These are phyloP conservation scores for Cryptococcus sp. DNA, from an alignment of 1,284 basidiomycete species.

Conservation along the genomic window DNA sequence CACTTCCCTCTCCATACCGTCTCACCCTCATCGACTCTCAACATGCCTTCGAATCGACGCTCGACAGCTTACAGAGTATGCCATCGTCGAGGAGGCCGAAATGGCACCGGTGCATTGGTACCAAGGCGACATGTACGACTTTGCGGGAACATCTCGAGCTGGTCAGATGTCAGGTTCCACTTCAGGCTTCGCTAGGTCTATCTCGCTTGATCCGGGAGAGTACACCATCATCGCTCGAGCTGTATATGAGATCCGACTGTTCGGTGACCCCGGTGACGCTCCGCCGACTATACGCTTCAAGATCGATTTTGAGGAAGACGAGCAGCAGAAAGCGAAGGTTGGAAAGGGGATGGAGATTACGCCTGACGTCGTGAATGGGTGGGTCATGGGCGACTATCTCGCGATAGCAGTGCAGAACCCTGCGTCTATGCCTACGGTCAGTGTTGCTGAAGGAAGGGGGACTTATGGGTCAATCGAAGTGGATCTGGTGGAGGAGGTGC, in stretches of 20 bases:
- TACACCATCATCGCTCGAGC: slow-evolving; percentile 35
- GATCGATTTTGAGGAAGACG: slow-evolving; percentile 16
- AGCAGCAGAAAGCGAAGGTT: slow-evolving; percentile 4
- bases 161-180: not conserved
- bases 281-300: slow-evolving; percentile 28
- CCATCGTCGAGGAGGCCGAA: slow-evolving; percentile 24
- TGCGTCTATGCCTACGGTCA: not conserved
- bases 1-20: slow-evolving; percentile 15
- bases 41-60: slow-evolving; percentile 30
- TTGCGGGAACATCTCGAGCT: slow-evolving; percentile 16
- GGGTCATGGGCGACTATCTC: slow-evolving; percentile 32
- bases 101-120: slow-evolving; percentile 24
- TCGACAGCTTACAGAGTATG: slow-evolving; percentile 36
- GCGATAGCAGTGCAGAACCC: slow-evolving; percentile 17
- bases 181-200: slow-evolving; percentile 28
- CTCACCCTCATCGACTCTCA: not conserved
- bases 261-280: slow-evolving; percentile 34
- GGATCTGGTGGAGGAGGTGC: not conserved
- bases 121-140: slow-evolving; percentile 41
- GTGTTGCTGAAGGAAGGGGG: not conserved
- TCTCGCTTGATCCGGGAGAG: slow-evolving; percentile 25
- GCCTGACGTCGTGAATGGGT: slow-evolving; percentile 32
- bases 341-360: slow-evolving; percentile 13
- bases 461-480: not conserved
- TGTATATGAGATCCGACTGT: slow-evolving; percentile 42